Evolutionary conservation across 1,284 basidiomycete species (phyloP), one percentile per base, ranked within the genome.

Genomic region (Pseudozyma sp.): DNA sequence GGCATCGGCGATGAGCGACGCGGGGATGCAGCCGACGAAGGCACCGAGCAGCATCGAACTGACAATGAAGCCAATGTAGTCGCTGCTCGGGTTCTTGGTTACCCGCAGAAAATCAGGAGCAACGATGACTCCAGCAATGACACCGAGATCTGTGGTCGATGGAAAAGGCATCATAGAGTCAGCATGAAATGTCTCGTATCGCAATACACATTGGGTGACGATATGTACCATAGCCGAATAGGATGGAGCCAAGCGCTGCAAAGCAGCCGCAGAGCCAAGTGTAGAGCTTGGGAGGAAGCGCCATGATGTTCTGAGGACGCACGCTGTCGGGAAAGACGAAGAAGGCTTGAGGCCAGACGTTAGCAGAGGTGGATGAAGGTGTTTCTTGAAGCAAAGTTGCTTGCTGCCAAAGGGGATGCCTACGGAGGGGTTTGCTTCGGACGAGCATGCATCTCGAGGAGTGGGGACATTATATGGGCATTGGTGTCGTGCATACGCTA

Each of bases 261-360:
- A 90, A 90, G 57, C 89, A 85, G 30, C 89, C 89, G 75, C 89
- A 90, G 39, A 46, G 64, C 65, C 57, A 61, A 33, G 65, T 68
- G 54, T 68, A 68, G 33, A 61, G 57, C 59, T 85, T 85, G 7
- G 85, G 85, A n/a, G 85, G 73, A 42, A 86, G 67, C 13, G 68
- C 60, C 82, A 84, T 84, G 6, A 34, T 59, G 68, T 30, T 34
- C 14, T 14, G 11, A 17, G n/a, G n/a, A n/a, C n/a, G 11, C 6
- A 19, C 9, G 39, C 6, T 31, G 24, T 24, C 24, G 24, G 24
- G 24, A 24, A 14, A 37, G 35, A 37, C 8, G 35, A 37, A 14
- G 35, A 14, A 14, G 35, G 35, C 8, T 10, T 10, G n/a, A n/a
- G n/a, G n/a, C n/a, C n/a, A 37, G 35, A 14, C 35, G 14, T 10